Base-by-base conservation (phyloP, 2,329 filamentous ascomycete genomes). In the Penicillium sp. region DNA sequence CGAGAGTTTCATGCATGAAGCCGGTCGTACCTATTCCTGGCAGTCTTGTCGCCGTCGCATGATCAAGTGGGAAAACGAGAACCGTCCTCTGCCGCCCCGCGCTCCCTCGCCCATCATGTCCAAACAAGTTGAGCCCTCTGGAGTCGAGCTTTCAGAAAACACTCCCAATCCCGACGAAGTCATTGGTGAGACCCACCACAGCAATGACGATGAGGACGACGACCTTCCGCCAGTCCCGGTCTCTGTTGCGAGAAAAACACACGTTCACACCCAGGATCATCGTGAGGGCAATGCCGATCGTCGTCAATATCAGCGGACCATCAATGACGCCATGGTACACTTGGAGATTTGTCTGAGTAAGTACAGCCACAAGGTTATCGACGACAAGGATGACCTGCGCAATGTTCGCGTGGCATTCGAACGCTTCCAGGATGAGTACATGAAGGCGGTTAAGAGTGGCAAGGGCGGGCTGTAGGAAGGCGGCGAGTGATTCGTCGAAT, bases 41-140 rank as follows among this genome's bases (percentile, higher is more conserved):
- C 67, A 69, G 38, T 73, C 71, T 3, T 73, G 71, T 43, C 69
- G 66, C 6, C 68, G 70, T 26, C 67, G 68, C 22, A 70, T 73
- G 35, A 3, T 22, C 16, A 38, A 30, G 2, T 52, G 46, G 52
- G 61, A 63, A 40, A 2, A 3, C 7, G 4, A 30, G 5, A 33
- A n/a, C 26, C 5, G n/a, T 6, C 2, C 6, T 11, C 19, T 22
- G 26, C 14, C 37, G 7, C 2, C 30, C 7, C 5, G 2, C 3
- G 49, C n/a, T 7, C 33, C 22, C 4, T 16, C 16, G 16, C n/a
- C 2, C 6, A 10, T 13, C 25, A 8, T 2, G 22, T 14, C 33
- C 7, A 4, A 35, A 11, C 25, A 13, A 10, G 19, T 30, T 16
- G 49, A 10, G n/a, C 45, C 45, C 37, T 37, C 35, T 37, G 8